Percentiles rank a stretch among this genome's conserved stretches.
Conservation (phyloP, 257 asterid genomes). For the Nicotiana obtusifolia region DNA sequence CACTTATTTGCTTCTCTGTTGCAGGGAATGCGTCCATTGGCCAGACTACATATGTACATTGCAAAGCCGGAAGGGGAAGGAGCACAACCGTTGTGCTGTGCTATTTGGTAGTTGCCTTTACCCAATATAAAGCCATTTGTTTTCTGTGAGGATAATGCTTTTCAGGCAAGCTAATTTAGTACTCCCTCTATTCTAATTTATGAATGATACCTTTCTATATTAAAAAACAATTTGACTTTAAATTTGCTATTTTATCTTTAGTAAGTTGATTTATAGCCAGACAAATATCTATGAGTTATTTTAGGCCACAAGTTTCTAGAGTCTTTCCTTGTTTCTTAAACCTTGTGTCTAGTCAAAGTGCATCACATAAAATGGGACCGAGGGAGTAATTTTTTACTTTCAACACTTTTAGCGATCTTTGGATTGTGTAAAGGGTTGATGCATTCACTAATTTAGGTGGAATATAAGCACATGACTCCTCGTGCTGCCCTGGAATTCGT, state of each 20-base stretch:
- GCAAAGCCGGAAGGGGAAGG: slow-evolving; percentile 97
- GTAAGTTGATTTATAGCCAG: no score
- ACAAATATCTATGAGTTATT: no score
- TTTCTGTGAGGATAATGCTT: neutral
- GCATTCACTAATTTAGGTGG: slow-evolving; percentile 47
- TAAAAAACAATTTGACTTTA: no score
- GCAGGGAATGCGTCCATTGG: slow-evolving; percentile 63
- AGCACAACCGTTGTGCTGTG: slow-evolving; percentile 93
- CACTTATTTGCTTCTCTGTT: slow-evolving; percentile 6
- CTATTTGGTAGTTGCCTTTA: slow-evolving; percentile 49
- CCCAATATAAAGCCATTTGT: neutral
- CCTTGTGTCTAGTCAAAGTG: no score
- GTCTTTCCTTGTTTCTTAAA: no score
- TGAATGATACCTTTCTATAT: no score
- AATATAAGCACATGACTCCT: slow-evolving; percentile 81
- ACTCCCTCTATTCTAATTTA: no score
- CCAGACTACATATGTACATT: slow-evolving; percentile 76
- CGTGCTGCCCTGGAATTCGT: slow-evolving; percentile 72
- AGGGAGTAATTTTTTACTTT: neutral
- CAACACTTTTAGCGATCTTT: neutral
- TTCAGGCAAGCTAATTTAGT: neutral
- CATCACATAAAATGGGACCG: no score
- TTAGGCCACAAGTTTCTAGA: no score
- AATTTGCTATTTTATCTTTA: no score
- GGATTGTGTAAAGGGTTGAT: neutral